A percentile compares a stretch with the other conserved stretches of the same genome.
Conservation (phyloP, 352 stramenopile species). For the Pilasporangium apinafurcum region DNA sequence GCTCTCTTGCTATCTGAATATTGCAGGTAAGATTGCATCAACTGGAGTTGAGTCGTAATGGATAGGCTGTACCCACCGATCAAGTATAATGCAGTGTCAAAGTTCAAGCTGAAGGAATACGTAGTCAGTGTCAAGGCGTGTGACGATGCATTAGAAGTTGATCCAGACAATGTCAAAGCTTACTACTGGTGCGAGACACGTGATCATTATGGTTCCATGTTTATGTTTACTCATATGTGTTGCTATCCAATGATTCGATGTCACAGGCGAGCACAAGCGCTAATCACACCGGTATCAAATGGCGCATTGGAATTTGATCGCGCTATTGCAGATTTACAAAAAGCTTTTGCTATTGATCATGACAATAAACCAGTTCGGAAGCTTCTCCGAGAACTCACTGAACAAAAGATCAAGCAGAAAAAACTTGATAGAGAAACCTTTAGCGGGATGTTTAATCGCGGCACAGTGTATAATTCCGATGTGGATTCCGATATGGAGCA, state of each 20-base stretch:
- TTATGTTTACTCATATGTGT: not conserved
- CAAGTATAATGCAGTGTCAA: slow-evolving; percentile 68
- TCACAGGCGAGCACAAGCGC: slow-evolving; percentile 51
- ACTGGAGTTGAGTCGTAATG: too few relatives aligned
- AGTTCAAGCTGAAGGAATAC: slow-evolving; percentile 76
- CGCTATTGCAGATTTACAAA: slow-evolving; percentile 64
- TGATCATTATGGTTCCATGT: not conserved
- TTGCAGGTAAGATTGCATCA: slow-evolving; percentile 40
- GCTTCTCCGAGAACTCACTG: slow-evolving; percentile 58
- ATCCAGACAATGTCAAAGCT: slow-evolving; percentile 66
- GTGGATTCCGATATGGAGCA: slow-evolving; percentile 10
- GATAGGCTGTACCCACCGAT: too few relatives aligned
- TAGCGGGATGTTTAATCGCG: slow-evolving; percentile 77
- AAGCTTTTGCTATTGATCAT: slow-evolving; percentile 50
- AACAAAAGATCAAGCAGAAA: slow-evolving; percentile 57
- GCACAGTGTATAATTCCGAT: slow-evolving; percentile 54
- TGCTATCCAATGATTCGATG: not conserved
- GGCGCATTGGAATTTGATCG: slow-evolving; percentile 73
- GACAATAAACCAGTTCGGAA: slow-evolving; percentile 58
- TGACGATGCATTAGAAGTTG: slow-evolving; percentile 57
- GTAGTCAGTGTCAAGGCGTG: slow-evolving; percentile 52
- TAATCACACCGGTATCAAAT: slow-evolving; percentile 70
- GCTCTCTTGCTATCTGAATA: slow-evolving; percentile 75
- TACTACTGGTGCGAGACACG: slow-evolving; percentile 41
- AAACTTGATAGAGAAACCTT: slow-evolving; percentile 71